Evolutionary conservation across 2,329 filamentous ascomycete genomes (phyloP), one percentile per base, ranked within the genome.

Genomic region (Xylariaceae sp.): DNA sequence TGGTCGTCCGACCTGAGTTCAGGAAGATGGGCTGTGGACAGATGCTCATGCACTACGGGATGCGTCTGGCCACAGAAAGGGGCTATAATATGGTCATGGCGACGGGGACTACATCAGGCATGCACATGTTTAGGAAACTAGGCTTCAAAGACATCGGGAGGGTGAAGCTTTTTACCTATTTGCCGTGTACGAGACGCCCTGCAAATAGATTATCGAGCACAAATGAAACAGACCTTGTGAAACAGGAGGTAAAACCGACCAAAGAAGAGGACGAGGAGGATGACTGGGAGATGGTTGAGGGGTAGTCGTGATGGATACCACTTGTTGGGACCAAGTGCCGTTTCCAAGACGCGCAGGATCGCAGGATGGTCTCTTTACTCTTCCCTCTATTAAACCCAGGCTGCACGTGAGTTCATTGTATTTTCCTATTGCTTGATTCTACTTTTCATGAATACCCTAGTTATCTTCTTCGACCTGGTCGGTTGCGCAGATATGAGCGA

Each of bases 111-210:
- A 6, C 22, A 11, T 26, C 41, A n/a, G 38, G 41, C 17, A 12
- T 31, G 26, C 28, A 15, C 6, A 11, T 47, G 22, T 42, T 49
- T 19, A 12, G 13, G 4, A 30, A 35, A 24, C 12, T 39, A 9
- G 44, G 44, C 4, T 49, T 47, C 34, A 34, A 31, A n/a, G 41
- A 47, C 19, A 37, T 47, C 19, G 47, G 47, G 7, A 9, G 18
- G 8, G 41, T 47, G 6, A 47, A 39, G 42, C 35, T 44, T 22
- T 44, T 42, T 24, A 30, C 13, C 30, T 35, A 13, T 16, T 13
- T 17, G 16, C 36, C 19, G n/a, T n/a, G n/a, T n/a, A 26, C 22
- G 6, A 26, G 11, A 26, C 22, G 22, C 11, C 6, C 6, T 26
- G 22, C 6, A 11, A 11, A 11, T 26, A 26, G 22, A 26, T 26